Conservation (phyloP, 106 monocot species). For the Platanthera guangdongensis region DNA sequence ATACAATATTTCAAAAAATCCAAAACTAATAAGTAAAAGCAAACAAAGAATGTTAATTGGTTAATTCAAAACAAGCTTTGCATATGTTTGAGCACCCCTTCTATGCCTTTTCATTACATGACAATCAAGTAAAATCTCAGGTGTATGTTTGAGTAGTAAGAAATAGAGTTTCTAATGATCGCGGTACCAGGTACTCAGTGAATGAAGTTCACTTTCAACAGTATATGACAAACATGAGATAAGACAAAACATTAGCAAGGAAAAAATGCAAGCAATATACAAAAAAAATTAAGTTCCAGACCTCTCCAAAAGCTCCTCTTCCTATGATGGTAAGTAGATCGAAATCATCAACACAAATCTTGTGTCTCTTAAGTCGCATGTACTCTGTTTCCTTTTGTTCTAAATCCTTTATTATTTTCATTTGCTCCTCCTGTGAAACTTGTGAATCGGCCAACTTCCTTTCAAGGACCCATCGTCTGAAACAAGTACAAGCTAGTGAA, state of each 20-base stretch:
- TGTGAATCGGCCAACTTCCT: conserved; percentile 68
- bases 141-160: neutral
- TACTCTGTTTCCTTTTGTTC: conserved; percentile 96
- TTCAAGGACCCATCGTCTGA: conserved; percentile 81
- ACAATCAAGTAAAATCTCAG: neutral
- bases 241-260: neutral
- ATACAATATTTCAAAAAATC: neutral
- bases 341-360: conserved; percentile 98
- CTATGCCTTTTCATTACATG: neutral
- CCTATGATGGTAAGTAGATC: conserved; percentile 90
- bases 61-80: neutral
- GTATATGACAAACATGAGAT: neutral
- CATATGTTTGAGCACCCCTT: neutral
- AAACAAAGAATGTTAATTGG: neutral
- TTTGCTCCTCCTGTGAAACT: conserved; percentile 82
- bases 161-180: neutral
- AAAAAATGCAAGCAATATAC: neutral
- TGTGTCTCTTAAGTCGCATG: conserved; percentile 95
- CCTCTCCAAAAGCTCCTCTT: conserved; percentile 97
- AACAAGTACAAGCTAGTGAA: conserved; percentile 16
- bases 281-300: conserved; percentile 20
- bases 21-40: neutral
- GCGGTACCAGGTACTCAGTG: neutral
- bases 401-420: conserved; percentile 84
- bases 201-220: conserved; percentile 3